phyloP scores from a whole-genome alignment of 1,284 basidiomycete species.

The Malassezia pachydermatis region DNA sequence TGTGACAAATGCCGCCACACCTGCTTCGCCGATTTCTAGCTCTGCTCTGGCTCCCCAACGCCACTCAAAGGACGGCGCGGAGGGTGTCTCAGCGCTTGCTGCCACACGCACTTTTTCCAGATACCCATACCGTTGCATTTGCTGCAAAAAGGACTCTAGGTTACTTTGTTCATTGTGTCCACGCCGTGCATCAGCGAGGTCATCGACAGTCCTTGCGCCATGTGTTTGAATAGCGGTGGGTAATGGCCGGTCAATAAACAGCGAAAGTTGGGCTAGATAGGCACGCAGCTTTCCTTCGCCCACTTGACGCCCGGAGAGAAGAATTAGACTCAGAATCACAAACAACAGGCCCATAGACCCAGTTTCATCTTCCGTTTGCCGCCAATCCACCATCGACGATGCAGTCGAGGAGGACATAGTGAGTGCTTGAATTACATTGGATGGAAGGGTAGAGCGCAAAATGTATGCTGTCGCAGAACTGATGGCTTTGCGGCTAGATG shows the following conservation, averaged over 20 bases:
- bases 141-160: slow-evolving; percentile 19
- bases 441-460: slow-evolving; percentile 20
- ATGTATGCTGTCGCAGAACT: slow-evolving; percentile 11
- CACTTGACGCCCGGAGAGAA: slow-evolving; percentile 34
- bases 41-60: slow-evolving; percentile 41
- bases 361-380: slow-evolving; percentile 18
- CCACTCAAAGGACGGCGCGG: slow-evolving; percentile 22
- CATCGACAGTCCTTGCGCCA: not conserved
- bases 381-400: slow-evolving; percentile 21
- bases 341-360: slow-evolving; percentile 30
- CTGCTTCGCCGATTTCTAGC: slow-evolving; percentile 35
- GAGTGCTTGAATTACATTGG: slow-evolving; percentile 3
- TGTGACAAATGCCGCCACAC: slow-evolving; percentile 33
- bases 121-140: slow-evolving; percentile 27
- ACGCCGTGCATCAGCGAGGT: not conserved
- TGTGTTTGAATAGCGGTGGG: slow-evolving; percentile 10
- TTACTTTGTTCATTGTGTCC: not conserved
- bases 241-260: slow-evolving; percentile 6
- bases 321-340: slow-evolving; percentile 33
- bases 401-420: not conserved
- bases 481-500: not conserved
- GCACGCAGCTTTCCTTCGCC: slow-evolving; percentile 27
- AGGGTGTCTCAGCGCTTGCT: not conserved
- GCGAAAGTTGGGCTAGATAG: slow-evolving; percentile 9
- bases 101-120: slow-evolving; percentile 24